Base-by-base conservation (phyloP, 768 basidiomycete species). In the Lenzites betulinus region DNA sequence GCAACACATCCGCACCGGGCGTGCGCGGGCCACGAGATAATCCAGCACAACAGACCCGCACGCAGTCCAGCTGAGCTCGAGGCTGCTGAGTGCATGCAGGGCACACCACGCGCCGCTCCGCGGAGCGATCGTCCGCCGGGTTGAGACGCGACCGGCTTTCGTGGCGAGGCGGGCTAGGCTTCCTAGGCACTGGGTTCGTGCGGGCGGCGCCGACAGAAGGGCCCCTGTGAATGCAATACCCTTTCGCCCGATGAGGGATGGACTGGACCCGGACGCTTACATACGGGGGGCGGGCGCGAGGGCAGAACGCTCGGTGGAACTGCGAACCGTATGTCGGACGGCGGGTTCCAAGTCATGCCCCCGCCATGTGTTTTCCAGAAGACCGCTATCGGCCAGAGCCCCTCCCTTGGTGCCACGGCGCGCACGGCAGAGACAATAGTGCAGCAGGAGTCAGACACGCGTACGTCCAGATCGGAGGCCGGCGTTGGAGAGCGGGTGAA, bases 251-350 rank as follows among this genome's bases (percentile, higher is more conserved):
- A 51, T 50, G 60, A 38, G 60, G 41, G 44, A 54, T 33, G 38
- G 38, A 60, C 52, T 49, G 52, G 36, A 50, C 38, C 52, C 59
- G 59, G 48, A 23, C 59, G 51, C 51, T 59, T 58, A 51, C 56
- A 51, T 41, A 43, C 56, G 28, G 23, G 41, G 48, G 48, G 58
- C 59, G 59, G 38, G 42, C 53, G 59, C 47, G 42, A 50, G 33
- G 41, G 28, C 42, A 51, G 54, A 51, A 61, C 54, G 60, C 60
- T 47, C 60, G 53, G 54, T 54, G 60, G 60, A 55, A 61, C 5
- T 50, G 26, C 47, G 36, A 39, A 48, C 26, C 48, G 48, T 46
- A 18, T 35, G 52, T 61, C 42, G 44, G 60, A 46, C 54, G 60
- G 54, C 60, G 60, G 9, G 50, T 35, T 55, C 41, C 43, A 26